Conservation (phyloP, 345 rosid species). For the Pugionium cornutum region DNA sequence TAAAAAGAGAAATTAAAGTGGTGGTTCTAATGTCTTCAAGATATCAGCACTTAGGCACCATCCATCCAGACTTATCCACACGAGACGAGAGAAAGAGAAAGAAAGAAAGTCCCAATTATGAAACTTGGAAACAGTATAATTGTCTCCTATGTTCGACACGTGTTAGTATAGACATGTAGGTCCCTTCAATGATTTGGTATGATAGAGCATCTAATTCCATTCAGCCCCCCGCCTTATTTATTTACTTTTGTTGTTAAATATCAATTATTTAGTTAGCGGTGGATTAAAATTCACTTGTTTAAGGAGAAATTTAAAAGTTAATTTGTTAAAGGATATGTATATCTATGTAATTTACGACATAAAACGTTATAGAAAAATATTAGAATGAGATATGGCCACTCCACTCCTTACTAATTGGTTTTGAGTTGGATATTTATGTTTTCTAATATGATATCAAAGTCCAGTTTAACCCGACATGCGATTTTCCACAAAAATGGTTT, state of each 20-base stretch:
- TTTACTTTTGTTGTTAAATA: background rate
- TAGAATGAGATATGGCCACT: too few relatives aligned
- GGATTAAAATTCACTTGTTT: too few relatives aligned
- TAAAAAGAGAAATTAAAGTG: constrained; percentile 16
- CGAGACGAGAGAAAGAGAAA: background rate
- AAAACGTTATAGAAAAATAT: too few relatives aligned
- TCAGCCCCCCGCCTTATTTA: constrained; percentile 12
- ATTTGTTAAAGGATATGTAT: too few relatives aligned
- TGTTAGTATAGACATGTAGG: constrained; percentile 39
- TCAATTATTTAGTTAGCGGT: background rate
- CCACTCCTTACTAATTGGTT: too few relatives aligned
- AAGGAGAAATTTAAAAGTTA: too few relatives aligned
- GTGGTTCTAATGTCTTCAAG: constrained; percentile 34
- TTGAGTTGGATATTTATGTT: too few relatives aligned
- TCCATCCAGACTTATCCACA: constrained; percentile 35
- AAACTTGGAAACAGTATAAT: constrained; percentile 26
- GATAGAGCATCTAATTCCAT: constrained; percentile 30
- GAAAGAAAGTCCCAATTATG: constrained; percentile 22
- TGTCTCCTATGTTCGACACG: constrained; percentile 36
- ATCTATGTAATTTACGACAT: too few relatives aligned
- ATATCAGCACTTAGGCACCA: constrained; percentile 32
- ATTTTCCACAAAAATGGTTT: too few relatives aligned
- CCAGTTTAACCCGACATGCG: too few relatives aligned
- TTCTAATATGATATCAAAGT: too few relatives aligned
- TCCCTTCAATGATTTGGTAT: constrained; percentile 40